Base-by-base conservation (phyloP, 148 eudicot species). In the Silene uniflora region DNA sequence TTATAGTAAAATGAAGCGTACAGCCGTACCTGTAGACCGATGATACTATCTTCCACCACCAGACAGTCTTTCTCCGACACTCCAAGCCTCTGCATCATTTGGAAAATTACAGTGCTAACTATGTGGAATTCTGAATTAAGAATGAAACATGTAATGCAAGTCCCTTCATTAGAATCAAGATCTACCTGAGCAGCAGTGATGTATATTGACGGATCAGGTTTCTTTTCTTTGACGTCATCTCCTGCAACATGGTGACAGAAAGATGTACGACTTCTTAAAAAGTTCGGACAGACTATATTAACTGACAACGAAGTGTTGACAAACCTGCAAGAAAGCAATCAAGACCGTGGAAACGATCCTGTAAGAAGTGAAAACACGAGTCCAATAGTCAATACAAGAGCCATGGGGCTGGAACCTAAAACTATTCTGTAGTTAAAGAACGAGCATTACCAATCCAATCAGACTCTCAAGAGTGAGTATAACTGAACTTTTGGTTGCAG, bases 271-370 rank as follows among this genome's bases (percentile, higher is more conserved):
- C 55, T 27, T 29, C 25, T 68, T 39, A 42, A 29, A 69, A 22
- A 23, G 27, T 69, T 27, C 24, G 42, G 72, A 58, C 42, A 23
- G 73, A 69, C 42, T 61, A 5, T 17, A 47, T 25, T 23, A 69
- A 42, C 21, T 17, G 21, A 47, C 13, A 13, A 21, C 22, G 11
- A 69, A 39, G 17, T 62, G 11, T 35, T 59, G 74, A 81, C 65
- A 27, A 83, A 93, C 98, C 98, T 85, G 98, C 98, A 80, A 95
- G 96, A 85, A 95, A 95, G 88, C 98, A 95, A 79, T 95, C 98
- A 74, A 95, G 96, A 80, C 88, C 72, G 13, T 81, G 86, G 83
- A 95, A 95, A 35, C 98, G 92, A 73, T 92, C 97, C 98, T 95
- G 77, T 59, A 81, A 52, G 42, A 84, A 73, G 9, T 42, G 23